Percentiles rank a stretch among this genome's conserved stretches.
These are phyloP conservation scores for Tetrapisispora phaffii DNA, from an alignment of 805 yeast genomes.

Conservation along the genomic window DNA sequence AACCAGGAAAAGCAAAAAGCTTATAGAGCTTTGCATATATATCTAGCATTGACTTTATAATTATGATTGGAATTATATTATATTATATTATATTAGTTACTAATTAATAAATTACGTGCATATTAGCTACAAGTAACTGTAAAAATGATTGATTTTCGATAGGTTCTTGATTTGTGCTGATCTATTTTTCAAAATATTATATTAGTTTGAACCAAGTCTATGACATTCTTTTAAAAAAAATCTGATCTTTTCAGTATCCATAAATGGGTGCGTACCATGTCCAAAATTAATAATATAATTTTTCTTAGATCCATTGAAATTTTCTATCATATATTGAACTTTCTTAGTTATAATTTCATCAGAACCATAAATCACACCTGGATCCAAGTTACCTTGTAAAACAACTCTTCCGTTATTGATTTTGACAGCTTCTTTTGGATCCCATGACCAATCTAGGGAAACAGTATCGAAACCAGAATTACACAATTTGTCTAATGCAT, in stretches of 20 bases:
- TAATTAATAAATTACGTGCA: too few species aligned
- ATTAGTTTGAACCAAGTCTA: constrained; percentile 49
- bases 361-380: constrained; percentile 88
- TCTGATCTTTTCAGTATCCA: constrained; percentile 84
- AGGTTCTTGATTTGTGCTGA: too few species aligned
- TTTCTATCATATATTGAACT: constrained; percentile 78
- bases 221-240: constrained; percentile 84
- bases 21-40: neutral
- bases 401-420: constrained; percentile 67
- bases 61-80: neutral
- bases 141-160: neutral
- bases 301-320: constrained; percentile 90
- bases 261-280: constrained; percentile 96
- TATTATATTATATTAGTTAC: neutral
- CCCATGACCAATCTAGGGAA: constrained; percentile 88
- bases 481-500: constrained; percentile 79
- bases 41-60: neutral
- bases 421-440: constrained; percentile 75
- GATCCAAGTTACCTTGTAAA: constrained; percentile 92
- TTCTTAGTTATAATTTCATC: constrained; percentile 69
- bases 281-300: constrained; percentile 92
- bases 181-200: too few species aligned
- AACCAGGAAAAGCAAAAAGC: constrained; percentile 10
- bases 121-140: neutral
- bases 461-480: constrained; percentile 74